Percentiles rank a stretch among this genome's conserved stretches.
Conservation (phyloP, 2,329 filamentous ascomycete species). For the Beauveria sp. region DNA sequence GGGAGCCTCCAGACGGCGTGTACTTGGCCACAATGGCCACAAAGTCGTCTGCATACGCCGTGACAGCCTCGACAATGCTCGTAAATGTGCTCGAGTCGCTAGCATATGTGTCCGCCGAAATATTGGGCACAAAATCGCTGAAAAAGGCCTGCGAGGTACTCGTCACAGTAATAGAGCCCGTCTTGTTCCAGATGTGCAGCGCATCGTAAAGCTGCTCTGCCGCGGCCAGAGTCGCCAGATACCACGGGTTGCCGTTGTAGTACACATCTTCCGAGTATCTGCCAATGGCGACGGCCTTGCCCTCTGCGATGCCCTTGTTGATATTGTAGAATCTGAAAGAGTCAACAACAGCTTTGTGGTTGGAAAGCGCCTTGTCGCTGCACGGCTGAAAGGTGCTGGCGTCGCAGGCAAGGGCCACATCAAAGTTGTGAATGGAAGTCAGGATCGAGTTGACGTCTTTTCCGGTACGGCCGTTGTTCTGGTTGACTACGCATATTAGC, state of each 20-base stretch:
- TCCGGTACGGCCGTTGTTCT: constrained; percentile 53
- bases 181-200: constrained; percentile 59
- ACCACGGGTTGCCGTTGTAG: constrained; percentile 76
- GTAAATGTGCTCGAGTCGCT: constrained; percentile 40
- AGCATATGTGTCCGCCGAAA: constrained; percentile 55
- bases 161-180: constrained; percentile 57
- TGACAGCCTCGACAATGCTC: constrained; percentile 49
- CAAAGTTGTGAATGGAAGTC: constrained; percentile 60
- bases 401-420: constrained; percentile 58
- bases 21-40: constrained; percentile 56
- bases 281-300: constrained; percentile 54
- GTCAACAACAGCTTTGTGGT: constrained; percentile 68
- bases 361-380: constrained; percentile 60
- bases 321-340: constrained; percentile 68
- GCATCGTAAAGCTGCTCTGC: constrained; percentile 77
- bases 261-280: constrained; percentile 68
- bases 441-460: constrained; percentile 68
- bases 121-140: constrained; percentile 51
- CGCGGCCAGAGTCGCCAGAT: constrained; percentile 66
- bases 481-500: constrained; percentile 36
- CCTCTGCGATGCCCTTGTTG: constrained; percentile 56
- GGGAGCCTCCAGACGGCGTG: constrained; percentile 51
- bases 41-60: constrained; percentile 53
- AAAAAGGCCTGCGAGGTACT: constrained; percentile 64
- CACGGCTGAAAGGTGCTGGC: constrained; percentile 72